Conservation (phyloP, 2,329 filamentous ascomycete genomes). For the Clonostachys rosea region DNA sequence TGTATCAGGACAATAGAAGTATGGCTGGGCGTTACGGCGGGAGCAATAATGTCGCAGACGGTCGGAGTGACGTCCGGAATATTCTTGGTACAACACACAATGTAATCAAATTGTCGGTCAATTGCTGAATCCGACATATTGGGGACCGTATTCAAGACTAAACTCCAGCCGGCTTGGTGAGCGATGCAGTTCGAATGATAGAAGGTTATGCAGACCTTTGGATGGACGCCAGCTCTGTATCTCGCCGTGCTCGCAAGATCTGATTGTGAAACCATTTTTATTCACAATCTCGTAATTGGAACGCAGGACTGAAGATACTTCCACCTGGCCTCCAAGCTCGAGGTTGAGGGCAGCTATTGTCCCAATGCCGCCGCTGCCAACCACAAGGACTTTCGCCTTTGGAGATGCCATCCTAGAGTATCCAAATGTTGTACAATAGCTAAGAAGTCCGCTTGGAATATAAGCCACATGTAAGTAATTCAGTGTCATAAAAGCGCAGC, state of each 20-base stretch:
- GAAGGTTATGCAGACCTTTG: constrained; percentile 16
- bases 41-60: constrained; percentile 39
- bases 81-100: constrained; percentile 55
- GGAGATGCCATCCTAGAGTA: too few relatives aligned
- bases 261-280: constrained; percentile 44
- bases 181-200: neutral
- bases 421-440: too few relatives aligned
- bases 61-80: constrained; percentile 45
- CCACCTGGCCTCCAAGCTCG: constrained; percentile 41
- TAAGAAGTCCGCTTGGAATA: too few relatives aligned
- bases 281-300: constrained; percentile 48
- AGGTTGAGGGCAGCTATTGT: constrained; percentile 51
- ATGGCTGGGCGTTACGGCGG: constrained; percentile 42
- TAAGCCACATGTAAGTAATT: too few relatives aligned
- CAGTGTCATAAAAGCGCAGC: too few relatives aligned
- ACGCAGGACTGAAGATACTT: constrained; percentile 49
- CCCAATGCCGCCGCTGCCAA: constrained; percentile 52
- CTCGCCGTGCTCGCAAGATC: constrained; percentile 48
- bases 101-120: constrained; percentile 39
- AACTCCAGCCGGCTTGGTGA: neutral
- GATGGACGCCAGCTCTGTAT: constrained; percentile 43
- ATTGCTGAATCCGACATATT: constrained; percentile 17
- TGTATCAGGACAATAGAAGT: constrained; percentile 54
- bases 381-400: constrained; percentile 34
- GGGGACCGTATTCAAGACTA: constrained; percentile 43